Base-by-base conservation (phyloP, 2,329 filamentous ascomycete genomes). In the Claviceps sp. region DNA sequence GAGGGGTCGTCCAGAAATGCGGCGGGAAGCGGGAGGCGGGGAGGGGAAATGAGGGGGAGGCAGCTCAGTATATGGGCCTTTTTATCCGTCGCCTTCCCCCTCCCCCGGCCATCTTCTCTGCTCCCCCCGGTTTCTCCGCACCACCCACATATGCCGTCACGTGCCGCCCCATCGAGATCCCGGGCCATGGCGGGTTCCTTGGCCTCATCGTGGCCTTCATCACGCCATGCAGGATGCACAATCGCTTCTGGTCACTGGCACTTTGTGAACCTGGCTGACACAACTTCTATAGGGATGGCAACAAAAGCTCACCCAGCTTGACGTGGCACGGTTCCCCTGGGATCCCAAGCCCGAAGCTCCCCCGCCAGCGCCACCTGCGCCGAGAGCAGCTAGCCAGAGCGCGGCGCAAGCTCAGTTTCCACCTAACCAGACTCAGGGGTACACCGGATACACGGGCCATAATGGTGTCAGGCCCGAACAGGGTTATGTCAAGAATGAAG, bases 321-420 rank as follows among this genome's bases (percentile, higher is more conserved):
- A 85, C 58, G 85, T 97, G 55, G 93, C 93, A 54, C 75, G 80
- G 53, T 96, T 97, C 66, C 91, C 93, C 11, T 98, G 93, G 93
- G 93, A 98, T 65, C 91, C 93, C 44, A 84, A 86, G 64, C 84
- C 85, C 48, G 83, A 86, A 50, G 77, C 79, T n/a, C 58, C 64
- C 16, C 58, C 62, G 22, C 58, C 63, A 57, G 56, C 62, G 66
- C 63, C 70, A 62, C 55, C 59, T 24, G 53, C 62, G 45, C 55
- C 59, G 34, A 45, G 61, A 30, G 53, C 50, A 56, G 40, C 60
- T 61, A 38, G 53, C 56, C 53, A 50, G 44, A 18, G 48, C 50
- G 52, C 50, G n/a, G 56, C 61, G 6, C 64, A 67, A 55, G 58
- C 62, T 50, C 63, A 64, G 48, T 67, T 65, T 52, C 57, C 62